Evolutionary conservation across 192 early-diverging fungal genomes (phyloP), one percentile per base, ranked within the genome.

Genomic region (Linnemannia hyalina): DNA sequence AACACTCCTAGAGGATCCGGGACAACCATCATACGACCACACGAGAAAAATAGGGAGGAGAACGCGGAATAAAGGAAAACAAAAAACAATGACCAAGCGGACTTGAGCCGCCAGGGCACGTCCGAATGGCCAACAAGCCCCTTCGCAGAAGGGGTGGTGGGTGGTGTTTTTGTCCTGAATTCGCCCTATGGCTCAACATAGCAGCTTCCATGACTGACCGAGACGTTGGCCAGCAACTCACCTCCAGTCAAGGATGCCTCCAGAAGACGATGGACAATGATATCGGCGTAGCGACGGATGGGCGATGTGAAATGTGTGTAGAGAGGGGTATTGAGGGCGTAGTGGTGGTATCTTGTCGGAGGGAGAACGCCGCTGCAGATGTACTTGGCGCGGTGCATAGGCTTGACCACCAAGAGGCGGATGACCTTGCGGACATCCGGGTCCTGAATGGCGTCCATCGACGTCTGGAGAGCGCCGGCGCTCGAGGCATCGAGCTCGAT

Each of bases 271-370:
- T 99, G 98, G 11, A 99, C 98, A 89, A 98, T 93, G 47, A 99
- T 92, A 88, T 99, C 98, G 57, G 97, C 94, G 88, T 97, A 99
- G 26, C 98, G 95, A 49, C 97, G 96, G 85, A 97, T 98, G 4
- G 98, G 98, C 10, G 96, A 96, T 18, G 98, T 98, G 80, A 99
- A 99, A 78, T 99, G 98, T 18, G 97, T 98, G 90, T 98, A 99
- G 41, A 99, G 96, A 2, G 91, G 92, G 8, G 94, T 90, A 68
- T 97, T 97, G 76, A 98, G 89, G 44, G 98, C 97, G 77, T 98
- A 99, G 88, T 99, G 98, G 23, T 89, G 90, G 90, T 94, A 97
- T 65, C 95, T 92, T 26, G 88, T 85, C 35, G 92, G 91, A 5
- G 95, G 89, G 29, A 96, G 82, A 26, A 95, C 96, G 16, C 98